Conservation (phyloP, 495 filamentous ascomycete species). For the Penicillium flavigenum region DNA sequence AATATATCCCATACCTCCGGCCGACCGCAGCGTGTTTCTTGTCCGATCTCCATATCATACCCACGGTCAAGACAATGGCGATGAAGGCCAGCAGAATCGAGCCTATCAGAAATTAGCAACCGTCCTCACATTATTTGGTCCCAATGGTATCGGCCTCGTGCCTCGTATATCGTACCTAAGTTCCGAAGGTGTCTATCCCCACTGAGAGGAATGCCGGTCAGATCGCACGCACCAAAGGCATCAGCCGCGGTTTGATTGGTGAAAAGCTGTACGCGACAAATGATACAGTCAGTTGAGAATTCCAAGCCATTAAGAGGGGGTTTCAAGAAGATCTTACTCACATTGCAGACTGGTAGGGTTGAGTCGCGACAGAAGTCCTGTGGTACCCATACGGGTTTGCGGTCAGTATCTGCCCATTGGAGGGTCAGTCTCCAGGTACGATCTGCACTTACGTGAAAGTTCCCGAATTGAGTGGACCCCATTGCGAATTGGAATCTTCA, state of each 20-base stretch:
- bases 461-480: conserved; percentile 76
- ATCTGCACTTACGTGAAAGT: conserved; percentile 72
- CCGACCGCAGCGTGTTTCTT: conserved; percentile 93
- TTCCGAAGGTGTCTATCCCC: conserved; percentile 69
- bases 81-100: conserved; percentile 82
- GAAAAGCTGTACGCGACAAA: conserved; percentile 49
- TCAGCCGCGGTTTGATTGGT: conserved; percentile 47
- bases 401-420: conserved; percentile 23
- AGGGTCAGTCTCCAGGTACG: conserved; percentile 9
- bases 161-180: conserved; percentile 61
- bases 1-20: conserved; percentile 63
- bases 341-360: conserved; percentile 94
- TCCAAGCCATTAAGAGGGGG: neutral
- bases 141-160: neutral
- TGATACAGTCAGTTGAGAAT: conserved; percentile 24
- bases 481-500: conserved; percentile 33
- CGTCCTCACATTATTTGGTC: neutral
- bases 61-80: conserved; percentile 64
- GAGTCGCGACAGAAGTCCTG: conserved; percentile 96
- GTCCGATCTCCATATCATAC: conserved; percentile 78
- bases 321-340: conserved; percentile 50
- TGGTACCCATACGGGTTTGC: conserved; percentile 19
- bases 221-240: conserved; percentile 63
- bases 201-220: conserved; percentile 71
- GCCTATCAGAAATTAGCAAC: conserved; percentile 52